These are phyloP conservation scores for Bipolaris zeicola DNA, from an alignment of 2,329 filamentous ascomycete species.

Conservation along the genomic window DNA sequence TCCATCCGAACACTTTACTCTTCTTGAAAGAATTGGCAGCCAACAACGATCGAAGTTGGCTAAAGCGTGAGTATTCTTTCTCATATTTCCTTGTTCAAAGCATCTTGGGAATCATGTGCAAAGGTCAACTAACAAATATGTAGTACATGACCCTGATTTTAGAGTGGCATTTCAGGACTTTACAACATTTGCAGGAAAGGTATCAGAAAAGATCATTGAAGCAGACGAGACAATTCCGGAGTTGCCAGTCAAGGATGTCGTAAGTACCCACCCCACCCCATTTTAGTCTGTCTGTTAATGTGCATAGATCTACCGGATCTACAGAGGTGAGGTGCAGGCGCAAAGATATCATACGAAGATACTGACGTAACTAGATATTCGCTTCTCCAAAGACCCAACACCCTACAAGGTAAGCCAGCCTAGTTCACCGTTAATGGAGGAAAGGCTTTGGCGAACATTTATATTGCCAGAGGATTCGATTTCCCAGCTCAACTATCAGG, in stretches of 20 bases:
- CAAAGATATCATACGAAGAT: not conserved
- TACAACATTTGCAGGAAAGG: conserved; percentile 74
- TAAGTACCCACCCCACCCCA: conserved; percentile 42
- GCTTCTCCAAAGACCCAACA: conserved; percentile 82
- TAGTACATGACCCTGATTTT: conserved; percentile 81
- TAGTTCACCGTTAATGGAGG: not conserved
- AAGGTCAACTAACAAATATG: conserved; percentile 18
- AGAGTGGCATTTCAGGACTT: conserved; percentile 80
- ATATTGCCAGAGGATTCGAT: not conserved
- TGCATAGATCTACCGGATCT: conserved; percentile 75
- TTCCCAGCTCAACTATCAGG: no score
- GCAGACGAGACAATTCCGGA: conserved; percentile 84
- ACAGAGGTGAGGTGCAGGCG: conserved; percentile 58
- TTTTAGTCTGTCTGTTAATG: conserved; percentile 11
- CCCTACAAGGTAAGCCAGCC: conserved; percentile 75
- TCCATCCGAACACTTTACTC: conserved; percentile 68
- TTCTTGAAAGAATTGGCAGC: conserved; percentile 64
- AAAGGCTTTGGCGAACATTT: not conserved
- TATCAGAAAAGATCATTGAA: conserved; percentile 72
- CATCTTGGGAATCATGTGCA: not conserved
- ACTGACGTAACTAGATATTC: conserved; percentile 61
- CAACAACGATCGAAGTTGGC: conserved; percentile 68
- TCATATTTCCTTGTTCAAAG: not conserved
- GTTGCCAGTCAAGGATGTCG: conserved; percentile 81
- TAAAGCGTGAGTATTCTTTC: conserved; percentile 59